Conservation (phyloP, 305 asterid species). For the Solanum hybrid region DNA sequence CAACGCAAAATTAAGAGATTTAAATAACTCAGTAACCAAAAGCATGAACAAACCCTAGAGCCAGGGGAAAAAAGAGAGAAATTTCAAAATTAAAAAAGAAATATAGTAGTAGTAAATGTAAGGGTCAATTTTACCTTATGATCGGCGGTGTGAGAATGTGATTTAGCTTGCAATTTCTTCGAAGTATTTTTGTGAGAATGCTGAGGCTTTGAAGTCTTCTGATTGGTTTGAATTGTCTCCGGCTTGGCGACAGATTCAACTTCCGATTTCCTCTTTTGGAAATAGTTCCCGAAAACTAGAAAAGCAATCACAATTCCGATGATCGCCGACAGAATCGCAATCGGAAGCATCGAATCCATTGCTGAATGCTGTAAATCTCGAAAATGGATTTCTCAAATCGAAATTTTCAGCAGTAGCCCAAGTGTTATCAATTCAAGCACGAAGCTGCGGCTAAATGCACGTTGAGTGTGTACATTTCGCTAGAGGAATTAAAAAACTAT, state of each 20-base stretch:
- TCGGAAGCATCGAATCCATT: constrained; percentile 61
- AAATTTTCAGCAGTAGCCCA: background rate
- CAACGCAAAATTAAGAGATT: background rate
- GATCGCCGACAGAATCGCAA: constrained; percentile 49
- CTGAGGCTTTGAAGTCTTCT: constrained; percentile 26
- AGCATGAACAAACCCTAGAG: background rate
- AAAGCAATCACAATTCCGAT: constrained; percentile 71
- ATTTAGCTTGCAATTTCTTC: constrained; percentile 56
- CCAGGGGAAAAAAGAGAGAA: background rate
- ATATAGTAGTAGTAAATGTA: background rate
- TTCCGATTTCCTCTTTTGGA: constrained; percentile 59
- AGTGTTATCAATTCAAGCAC: background rate
- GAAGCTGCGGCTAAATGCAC: background rate
- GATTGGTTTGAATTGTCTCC: constrained; percentile 23
- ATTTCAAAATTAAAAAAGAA: background rate
- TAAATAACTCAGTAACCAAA: background rate
- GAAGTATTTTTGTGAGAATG: constrained; percentile 21
- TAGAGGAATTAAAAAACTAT: background rate
- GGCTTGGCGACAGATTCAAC: constrained; percentile 60
- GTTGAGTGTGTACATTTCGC: background rate
- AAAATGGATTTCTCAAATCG: background rate
- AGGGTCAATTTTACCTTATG: constrained; percentile 52
- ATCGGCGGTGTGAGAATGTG: constrained; percentile 62
- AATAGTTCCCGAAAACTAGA: constrained; percentile 50
- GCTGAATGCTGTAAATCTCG: background rate